phyloP scores from a whole-genome alignment of 2,329 filamentous ascomycete genomes.

The Diaporthe sp. region DNA sequence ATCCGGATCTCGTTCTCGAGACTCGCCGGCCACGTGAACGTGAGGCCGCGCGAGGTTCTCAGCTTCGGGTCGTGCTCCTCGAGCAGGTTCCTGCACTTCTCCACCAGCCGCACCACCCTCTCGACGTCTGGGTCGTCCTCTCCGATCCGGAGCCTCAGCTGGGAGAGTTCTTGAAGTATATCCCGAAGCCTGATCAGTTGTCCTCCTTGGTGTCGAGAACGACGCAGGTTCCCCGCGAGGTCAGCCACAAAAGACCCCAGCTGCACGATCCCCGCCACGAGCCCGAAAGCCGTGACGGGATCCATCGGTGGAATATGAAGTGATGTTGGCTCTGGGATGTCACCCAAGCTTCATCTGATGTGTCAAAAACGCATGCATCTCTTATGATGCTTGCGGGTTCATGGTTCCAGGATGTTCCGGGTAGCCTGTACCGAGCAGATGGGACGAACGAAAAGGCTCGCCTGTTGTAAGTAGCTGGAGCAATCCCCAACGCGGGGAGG shows the following conservation, averaged over 20 bases:
- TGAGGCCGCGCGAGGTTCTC: slow-evolving; percentile 13
- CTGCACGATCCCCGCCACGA: slow-evolving; percentile 24
- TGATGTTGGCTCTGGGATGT: slow-evolving; percentile 10
- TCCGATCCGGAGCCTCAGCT: slow-evolving; percentile 20
- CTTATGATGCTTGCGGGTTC: slow-evolving; percentile 7
- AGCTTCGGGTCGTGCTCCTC: slow-evolving; percentile 32
- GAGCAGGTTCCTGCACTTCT: slow-evolving; percentile 29
- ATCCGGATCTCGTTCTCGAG: slow-evolving; percentile 30
- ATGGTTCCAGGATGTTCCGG: slow-evolving; percentile 18
- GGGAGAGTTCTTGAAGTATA: slow-evolving; percentile 25
- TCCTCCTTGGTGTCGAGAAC: slow-evolving; percentile 15
- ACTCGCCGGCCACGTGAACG: slow-evolving; percentile 28
- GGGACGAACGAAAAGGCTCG: not conserved
- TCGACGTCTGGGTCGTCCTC: slow-evolving; percentile 16
- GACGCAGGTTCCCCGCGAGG: not conserved
- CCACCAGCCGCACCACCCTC: slow-evolving; percentile 21
- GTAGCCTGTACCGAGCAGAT: not conserved
- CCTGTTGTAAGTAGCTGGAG: not conserved
- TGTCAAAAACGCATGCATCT: slow-evolving; percentile 16
- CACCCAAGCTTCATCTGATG: slow-evolving; percentile 8
- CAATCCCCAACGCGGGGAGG: slow-evolving; percentile 17
- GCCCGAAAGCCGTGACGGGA: slow-evolving; percentile 13
- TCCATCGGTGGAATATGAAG: not conserved
- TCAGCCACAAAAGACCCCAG: slow-evolving; percentile 14
- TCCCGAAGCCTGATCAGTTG: slow-evolving; percentile 32